Base-by-base conservation (phyloP, 495 filamentous ascomycete genomes). In the Penicillium paxilli region DNA sequence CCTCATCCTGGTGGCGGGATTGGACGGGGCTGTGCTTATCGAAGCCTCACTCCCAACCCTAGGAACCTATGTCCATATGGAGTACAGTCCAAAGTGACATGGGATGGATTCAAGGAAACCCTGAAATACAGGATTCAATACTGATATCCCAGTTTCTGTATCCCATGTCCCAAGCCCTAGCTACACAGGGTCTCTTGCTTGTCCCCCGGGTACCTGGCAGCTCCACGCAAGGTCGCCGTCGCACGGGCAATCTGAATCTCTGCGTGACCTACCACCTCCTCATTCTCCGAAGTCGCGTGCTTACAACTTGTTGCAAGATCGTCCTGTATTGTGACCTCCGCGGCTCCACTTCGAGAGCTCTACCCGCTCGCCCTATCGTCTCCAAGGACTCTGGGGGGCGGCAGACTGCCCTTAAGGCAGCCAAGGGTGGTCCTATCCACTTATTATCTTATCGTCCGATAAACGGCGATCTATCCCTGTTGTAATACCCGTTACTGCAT, bases 281-380 rank as follows among this genome's bases (percentile, higher is more conserved):
- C 33, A 26, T 40, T 44, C 53, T 63, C 59, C 55, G 51, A 55
- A 60, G 65, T 71, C 68, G 68, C 66, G 68, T 71, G 67, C 67
- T 65, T 54, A 16, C 49, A 46, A 35, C 52, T 55, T 42, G 50
- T 26, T 57, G 60, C 61, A 20, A 21, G 40, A 21, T 42, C 40
- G 23, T 42, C 46, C 17, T 16, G 46, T 22, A 28, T 19, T 32
- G 25, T 35, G 19, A 48, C 49, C 38, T 24, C 28, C 25, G 37
- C 7, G 41, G n/a, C 40, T 23, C 40, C 40, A 42, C 40, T 23
- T 14, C 4, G n/a, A n/a, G 10, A 42, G 40, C 40, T 42, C 40
- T 23, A 42, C 7, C 21, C 35, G 35, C 35, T 38, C 16, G 11
- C 35, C 35, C 40, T 42, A 37, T n/a, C 10, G 40, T 12, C 17